phyloP scores from a whole-genome alignment of 192 early-diverging fungal species.

The Pilobolus umbonatus region DNA sequence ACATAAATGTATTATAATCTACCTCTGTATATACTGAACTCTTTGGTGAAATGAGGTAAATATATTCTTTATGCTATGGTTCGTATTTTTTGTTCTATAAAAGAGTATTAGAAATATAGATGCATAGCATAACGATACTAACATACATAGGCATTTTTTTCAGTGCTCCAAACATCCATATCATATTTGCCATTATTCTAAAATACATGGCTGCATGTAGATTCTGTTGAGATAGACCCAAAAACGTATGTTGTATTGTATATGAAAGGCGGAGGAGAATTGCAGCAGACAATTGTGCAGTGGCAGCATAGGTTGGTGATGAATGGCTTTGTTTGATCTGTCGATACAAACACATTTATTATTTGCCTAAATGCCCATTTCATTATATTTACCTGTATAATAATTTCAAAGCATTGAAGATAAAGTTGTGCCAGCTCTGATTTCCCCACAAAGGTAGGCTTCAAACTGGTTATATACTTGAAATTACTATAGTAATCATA shows the following conservation, averaged over 20 bases:
- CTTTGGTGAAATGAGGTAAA: slow-evolving; percentile 35
- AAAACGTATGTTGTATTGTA: slow-evolving; percentile 45
- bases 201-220: slow-evolving; percentile 41
- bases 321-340: slow-evolving; percentile 34
- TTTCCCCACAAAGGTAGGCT: slow-evolving; percentile 31
- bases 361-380: background rate
- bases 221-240: slow-evolving; percentile 38
- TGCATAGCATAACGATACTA: background rate
- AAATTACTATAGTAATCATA: slow-evolving; percentile 32
- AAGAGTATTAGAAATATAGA: background rate
- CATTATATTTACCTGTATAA: slow-evolving; percentile 21
- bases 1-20: slow-evolving; percentile 22
- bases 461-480: slow-evolving; percentile 38
- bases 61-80: slow-evolving; percentile 39
- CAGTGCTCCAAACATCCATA: slow-evolving; percentile 47
- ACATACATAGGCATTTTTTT: slow-evolving; percentile 36
- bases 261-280: slow-evolving; percentile 42
- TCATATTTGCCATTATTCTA: slow-evolving; percentile 44
- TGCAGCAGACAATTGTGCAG: slow-evolving; percentile 35
- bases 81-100: slow-evolving; percentile 19
- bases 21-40: slow-evolving; percentile 29
- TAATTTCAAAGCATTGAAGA: slow-evolving; percentile 42
- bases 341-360: background rate
- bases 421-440: slow-evolving; percentile 48
- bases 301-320: slow-evolving; percentile 30